Evolutionary conservation across 2,329 filamentous ascomycete genomes (phyloP), one percentile per base, ranked within the genome.

Genomic region (Myotisia sp.): DNA sequence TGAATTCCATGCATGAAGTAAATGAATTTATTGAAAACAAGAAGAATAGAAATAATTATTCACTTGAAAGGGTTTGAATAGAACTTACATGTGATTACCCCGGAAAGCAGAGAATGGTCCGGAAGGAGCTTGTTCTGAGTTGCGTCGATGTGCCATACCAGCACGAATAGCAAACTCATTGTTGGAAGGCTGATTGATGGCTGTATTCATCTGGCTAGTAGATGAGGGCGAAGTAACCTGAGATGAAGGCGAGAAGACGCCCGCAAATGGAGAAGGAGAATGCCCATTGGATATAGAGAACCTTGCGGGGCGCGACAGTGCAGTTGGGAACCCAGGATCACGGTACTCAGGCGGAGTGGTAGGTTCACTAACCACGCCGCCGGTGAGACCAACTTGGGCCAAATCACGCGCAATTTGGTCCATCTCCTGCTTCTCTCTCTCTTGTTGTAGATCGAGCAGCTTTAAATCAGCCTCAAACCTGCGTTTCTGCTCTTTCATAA

Each of bases 401-500:
- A 92, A 68, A 46, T 90, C 81, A 47, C 84, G 77, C 49, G 85
- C 79, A 63, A 95, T 80, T 54, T 82, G 76, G 38, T 79, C 75
- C 48, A 92, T 76, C 52, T 93, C 85, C 47, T 79, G 72, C 53
- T 86, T 83, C 52, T 90, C 81, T 42, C 72, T 75, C 42, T 79
- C 76, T 56, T 87, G 81, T 54, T 90, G 79, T 47, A 86, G 70
- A 49, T 93, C 85, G 42, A 94, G 69, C 47, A 84, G 73, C 55
- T 86, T 81, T 74, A 98, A 85, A 57, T 94, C 84, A 44, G 81
- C 76, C 60, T 95, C 85, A 49, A 93, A 93, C 29, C 80, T 76
- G 44, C 83, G 75, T 51, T 83, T 84, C 56, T 92, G 83, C 58
- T 92, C 83, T 45, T 83, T 74, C 48, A 95, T 76, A 51, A 78